Conservation (phyloP, 768 basidiomycete genomes). For the Russula emetica region DNA sequence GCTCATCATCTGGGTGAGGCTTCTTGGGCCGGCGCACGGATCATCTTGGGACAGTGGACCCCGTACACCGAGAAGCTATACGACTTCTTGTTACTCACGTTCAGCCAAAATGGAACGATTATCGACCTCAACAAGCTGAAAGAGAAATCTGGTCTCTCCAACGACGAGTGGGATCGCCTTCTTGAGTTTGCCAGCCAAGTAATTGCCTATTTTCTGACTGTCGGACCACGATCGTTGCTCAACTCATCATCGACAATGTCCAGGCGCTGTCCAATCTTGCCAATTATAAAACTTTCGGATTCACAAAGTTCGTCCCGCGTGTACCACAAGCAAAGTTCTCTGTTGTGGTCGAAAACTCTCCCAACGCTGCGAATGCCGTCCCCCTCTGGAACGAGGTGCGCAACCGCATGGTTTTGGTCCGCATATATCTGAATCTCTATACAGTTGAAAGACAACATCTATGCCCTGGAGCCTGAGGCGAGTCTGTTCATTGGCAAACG, state of each 20-base stretch:
- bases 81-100: slow-evolving; percentile 65
- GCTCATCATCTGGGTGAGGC: slow-evolving; percentile 67
- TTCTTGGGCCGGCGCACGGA: slow-evolving; percentile 79
- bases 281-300: slow-evolving; percentile 80
- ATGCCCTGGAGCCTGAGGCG: slow-evolving; percentile 57
- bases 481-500: slow-evolving; percentile 78
- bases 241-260: not conserved
- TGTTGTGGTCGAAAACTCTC: slow-evolving; percentile 56
- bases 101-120: slow-evolving; percentile 57
- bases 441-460: slow-evolving; percentile 73
- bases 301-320: slow-evolving; percentile 82
- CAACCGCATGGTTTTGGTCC: not conserved
- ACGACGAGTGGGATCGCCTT: slow-evolving; percentile 63
- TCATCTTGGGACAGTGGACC: slow-evolving; percentile 85
- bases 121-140: slow-evolving; percentile 54
- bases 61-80: slow-evolving; percentile 62
- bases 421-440: not conserved
- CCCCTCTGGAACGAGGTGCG: slow-evolving; percentile 61
- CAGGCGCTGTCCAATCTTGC: slow-evolving; percentile 58
- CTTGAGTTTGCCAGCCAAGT: slow-evolving; percentile 75
- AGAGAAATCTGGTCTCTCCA: slow-evolving; percentile 47
- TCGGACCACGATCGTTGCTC: not conserved
- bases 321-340: slow-evolving; percentile 57
- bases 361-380: slow-evolving; percentile 50
- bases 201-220: not conserved